Percentiles rank a stretch among this genome's conserved stretches.
Evolutionary conservation across 495 filamentous ascomycete genomes (phyloP).

Genomic region (Trichoderma erinaceum): DNA sequence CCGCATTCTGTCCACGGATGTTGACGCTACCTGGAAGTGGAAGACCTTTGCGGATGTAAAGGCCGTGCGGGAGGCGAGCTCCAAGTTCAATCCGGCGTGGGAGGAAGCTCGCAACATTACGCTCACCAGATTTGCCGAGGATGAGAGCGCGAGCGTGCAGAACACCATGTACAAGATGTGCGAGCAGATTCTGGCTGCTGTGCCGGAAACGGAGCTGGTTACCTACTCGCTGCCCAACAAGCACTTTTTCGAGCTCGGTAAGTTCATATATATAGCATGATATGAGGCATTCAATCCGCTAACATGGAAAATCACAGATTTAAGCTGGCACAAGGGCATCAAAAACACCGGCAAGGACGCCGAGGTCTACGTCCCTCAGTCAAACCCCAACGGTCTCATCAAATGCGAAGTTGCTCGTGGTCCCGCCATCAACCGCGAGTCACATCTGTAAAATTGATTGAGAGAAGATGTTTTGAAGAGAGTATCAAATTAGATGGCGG

Average conservation of each 20-base stretch:
- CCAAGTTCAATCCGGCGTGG: conserved; percentile 74
- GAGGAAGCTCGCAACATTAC: conserved; percentile 71
- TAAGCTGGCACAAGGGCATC: conserved; percentile 94
- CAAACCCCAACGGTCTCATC: conserved; percentile 89
- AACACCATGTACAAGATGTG: conserved; percentile 98
- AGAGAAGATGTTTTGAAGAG: background rate
- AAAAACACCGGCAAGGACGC: conserved; percentile 97
- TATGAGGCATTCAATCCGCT: background rate
- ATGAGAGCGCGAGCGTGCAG: conserved; percentile 88
- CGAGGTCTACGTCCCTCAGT: conserved; percentile 92
- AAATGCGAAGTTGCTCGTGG: conserved; percentile 81
- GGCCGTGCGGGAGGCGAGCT: conserved; percentile 57
- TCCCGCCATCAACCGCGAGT: conserved; percentile 11
- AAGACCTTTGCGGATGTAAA: conserved; percentile 57
- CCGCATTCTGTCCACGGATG: conserved; percentile 88
- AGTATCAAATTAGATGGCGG: background rate
- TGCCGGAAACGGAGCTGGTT: conserved; percentile 63
- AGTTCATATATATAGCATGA: conserved; percentile 29
- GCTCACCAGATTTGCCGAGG: conserved; percentile 85
- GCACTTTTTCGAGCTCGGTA: conserved; percentile 97
- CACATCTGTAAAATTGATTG: background rate
- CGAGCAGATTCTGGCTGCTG: conserved; percentile 74
- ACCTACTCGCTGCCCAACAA: conserved; percentile 91
- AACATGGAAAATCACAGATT: conserved; percentile 51
- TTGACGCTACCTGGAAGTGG: conserved; percentile 84